These are phyloP conservation scores for Cyclotella sp. DNA, from an alignment of 108 stramenopile species.

Conservation along the genomic window DNA sequence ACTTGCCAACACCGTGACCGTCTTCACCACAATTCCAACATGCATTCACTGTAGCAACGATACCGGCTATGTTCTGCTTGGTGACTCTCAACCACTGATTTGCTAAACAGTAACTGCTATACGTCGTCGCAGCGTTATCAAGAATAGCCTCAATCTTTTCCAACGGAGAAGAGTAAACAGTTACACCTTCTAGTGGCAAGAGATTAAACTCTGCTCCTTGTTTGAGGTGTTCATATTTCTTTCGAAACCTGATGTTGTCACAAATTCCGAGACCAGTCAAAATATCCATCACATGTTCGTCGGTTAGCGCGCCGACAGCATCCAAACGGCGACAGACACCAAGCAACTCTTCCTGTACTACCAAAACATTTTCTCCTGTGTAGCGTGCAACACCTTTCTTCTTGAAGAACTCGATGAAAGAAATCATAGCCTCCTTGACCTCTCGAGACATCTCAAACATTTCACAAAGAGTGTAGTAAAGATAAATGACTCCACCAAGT, in stretches of 20 bases:
- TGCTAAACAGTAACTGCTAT: not conserved
- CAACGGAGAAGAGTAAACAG: not conserved
- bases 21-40: conserved; percentile 8
- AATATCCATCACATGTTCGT: not conserved
- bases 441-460: not conserved
- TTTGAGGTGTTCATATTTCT: not conserved
- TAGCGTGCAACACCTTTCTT: not conserved
- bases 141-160: too few species aligned
- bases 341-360: not conserved
- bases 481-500: not conserved
- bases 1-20: not conserved
- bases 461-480: not conserved
- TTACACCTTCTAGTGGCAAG: not conserved
- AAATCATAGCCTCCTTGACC: not conserved
- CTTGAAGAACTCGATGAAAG: not conserved
- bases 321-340: not conserved
- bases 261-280: not conserved
- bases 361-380: not conserved
- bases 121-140: not conserved
- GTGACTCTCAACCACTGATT: not conserved
- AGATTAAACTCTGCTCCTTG: not conserved
- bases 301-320: not conserved
- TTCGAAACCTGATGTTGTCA: not conserved
- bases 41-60: not conserved
- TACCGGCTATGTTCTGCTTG: not conserved